These are phyloP conservation scores for Veloboletus limbatus DNA, from an alignment of 1,284 basidiomycete genomes.

Conservation along the genomic window DNA sequence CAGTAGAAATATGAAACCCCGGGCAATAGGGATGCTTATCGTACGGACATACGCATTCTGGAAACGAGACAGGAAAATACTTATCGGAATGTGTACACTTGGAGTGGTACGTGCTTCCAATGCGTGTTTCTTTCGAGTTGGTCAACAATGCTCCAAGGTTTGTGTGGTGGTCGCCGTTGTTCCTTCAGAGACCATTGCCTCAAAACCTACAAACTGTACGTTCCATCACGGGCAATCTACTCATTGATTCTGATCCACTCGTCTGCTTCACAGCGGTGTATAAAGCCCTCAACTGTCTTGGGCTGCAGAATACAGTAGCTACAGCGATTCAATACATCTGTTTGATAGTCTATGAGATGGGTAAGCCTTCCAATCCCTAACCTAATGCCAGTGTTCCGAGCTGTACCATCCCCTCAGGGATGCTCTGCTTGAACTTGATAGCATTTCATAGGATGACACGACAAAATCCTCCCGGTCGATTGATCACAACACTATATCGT, in stretches of 20 bases:
- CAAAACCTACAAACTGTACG: constrained; percentile 8
- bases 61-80: constrained; percentile 18
- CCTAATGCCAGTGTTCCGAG: background rate
- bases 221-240: background rate
- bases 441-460: constrained; percentile 19
- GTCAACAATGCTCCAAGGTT: constrained; percentile 3
- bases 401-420: constrained; percentile 7
- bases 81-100: constrained; percentile 14
- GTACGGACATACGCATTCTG: constrained; percentile 27
- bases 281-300: constrained; percentile 13
- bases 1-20: background rate
- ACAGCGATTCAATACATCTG: constrained; percentile 11
- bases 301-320: constrained; percentile 6
- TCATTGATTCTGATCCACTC: background rate
- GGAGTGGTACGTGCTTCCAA: constrained; percentile 12
- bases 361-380: background rate
- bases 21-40: constrained; percentile 19
- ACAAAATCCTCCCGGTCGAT: constrained; percentile 7
- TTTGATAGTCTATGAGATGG: constrained; percentile 19
- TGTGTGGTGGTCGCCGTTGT: constrained; percentile 11
- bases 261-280: constrained; percentile 12
- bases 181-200: constrained; percentile 12
- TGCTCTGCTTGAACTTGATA: constrained; percentile 20
- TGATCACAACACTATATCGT: constrained; percentile 19
- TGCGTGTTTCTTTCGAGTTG: background rate